Base-by-base conservation (phyloP, 2,329 filamentous ascomycete species). In the Colletotrichum lupini region DNA sequence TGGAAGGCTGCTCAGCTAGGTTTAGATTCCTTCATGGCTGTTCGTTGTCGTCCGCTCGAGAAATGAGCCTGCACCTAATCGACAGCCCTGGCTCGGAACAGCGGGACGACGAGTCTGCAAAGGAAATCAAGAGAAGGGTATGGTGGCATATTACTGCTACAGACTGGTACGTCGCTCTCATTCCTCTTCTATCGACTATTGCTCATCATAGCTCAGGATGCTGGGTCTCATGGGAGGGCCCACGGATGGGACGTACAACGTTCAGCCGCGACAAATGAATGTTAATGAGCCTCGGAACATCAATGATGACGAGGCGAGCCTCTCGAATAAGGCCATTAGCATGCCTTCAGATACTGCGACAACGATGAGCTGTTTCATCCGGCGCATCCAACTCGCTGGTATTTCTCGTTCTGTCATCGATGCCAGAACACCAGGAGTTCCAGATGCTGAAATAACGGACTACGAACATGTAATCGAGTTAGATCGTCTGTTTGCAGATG, bases 81-180 rank as follows among this genome's bases (percentile, higher is more conserved):
- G 85, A 86, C 61, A 78, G 82, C n/a, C 76, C 80, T 2, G 74
- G 76, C 4, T 74, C 76, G 7, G 75, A 75, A 1, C 76, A 77
- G 3, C 46, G 71, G 22, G 76, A 79, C 8, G 79, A 77, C 22
- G 68, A 73, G 24, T 73, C 74, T 3, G 79, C 78, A 42, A 77
- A 75, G 5, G 85, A 86, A 67, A 79, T 83, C 49, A 84, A 82
- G 53, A 78, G 85, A 22, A 79, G 85, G 58, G 75, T 85, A 4
- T 86, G 85, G 85, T 86, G 85, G 84, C 83, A 85, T 73, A 77
- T 86, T 6, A 80, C 80, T 11, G 77, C 81, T 1, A 83, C 81
- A 5, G 84, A 86, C 72, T 85, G 82, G 84, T 83, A 72, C 26
- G 26, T 26, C 26, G 26, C 26, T 26, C 26, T 26, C 26, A 26